These are phyloP conservation scores for Cladosporium colombiae DNA, from an alignment of 2,329 filamentous ascomycete species.

Conservation along the genomic window DNA sequence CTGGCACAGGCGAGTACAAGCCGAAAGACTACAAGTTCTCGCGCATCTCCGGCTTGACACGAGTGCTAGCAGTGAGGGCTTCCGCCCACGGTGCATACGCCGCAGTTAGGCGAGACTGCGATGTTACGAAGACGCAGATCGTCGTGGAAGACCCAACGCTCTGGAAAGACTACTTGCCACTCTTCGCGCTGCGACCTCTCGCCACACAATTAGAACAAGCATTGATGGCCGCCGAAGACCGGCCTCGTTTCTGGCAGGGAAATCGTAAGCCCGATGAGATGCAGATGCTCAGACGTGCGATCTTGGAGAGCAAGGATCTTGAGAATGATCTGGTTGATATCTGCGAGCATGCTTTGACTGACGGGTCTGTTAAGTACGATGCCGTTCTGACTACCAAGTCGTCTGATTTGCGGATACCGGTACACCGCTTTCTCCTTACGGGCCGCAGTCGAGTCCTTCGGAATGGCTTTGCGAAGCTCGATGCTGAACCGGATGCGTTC, in stretches of 20 bases:
- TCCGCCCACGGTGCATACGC: slow-evolving; percentile 90
- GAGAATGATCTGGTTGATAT: slow-evolving; percentile 59
- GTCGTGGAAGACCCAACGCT: slow-evolving; percentile 66
- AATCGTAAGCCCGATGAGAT: slow-evolving; percentile 49
- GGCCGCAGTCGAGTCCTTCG: slow-evolving; percentile 72
- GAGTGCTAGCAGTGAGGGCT: slow-evolving; percentile 79
- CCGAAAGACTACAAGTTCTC: slow-evolving; percentile 95
- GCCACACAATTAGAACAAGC: slow-evolving; percentile 21
- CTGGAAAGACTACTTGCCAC: slow-evolving; percentile 70
- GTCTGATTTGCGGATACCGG: slow-evolving; percentile 72
- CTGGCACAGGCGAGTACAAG: slow-evolving; percentile 57
- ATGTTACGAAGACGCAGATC: slow-evolving; percentile 74
- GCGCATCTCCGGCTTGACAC: slow-evolving; percentile 82
- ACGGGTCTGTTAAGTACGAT: slow-evolving; percentile 45
- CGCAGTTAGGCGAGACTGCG: slow-evolving; percentile 79
- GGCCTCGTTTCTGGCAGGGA: slow-evolving; percentile 52
- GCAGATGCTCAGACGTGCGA: slow-evolving; percentile 56
- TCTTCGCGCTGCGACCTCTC: slow-evolving; percentile 69
- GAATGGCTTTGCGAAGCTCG: slow-evolving; percentile 60
- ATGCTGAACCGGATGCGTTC: slow-evolving; percentile 52
- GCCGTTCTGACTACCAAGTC: slow-evolving; percentile 54
- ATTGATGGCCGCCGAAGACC: slow-evolving; percentile 40
- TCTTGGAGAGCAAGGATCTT: slow-evolving; percentile 64
- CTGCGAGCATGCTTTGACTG: slow-evolving; percentile 43
- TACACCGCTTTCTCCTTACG: slow-evolving; percentile 78